These are phyloP conservation scores for Claviceps cyperi DNA, from an alignment of 2,329 filamentous ascomycete species.

Conservation along the genomic window DNA sequence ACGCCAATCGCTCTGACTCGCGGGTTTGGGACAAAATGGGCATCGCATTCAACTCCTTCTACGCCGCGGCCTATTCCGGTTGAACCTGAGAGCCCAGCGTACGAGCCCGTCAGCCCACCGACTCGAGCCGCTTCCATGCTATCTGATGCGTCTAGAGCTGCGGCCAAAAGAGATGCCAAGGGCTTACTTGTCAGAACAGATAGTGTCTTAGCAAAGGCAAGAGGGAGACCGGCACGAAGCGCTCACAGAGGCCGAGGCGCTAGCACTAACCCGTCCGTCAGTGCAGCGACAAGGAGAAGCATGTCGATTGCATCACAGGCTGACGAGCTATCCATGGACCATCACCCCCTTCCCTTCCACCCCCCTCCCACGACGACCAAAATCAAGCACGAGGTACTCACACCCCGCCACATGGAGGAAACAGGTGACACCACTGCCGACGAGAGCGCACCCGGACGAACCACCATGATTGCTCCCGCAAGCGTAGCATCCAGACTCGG, in stretches of 20 bases:
- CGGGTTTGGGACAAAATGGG: conserved; percentile 44
- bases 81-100: conserved; percentile 36
- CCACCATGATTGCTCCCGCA: conserved; percentile 22
- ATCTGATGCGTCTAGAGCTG: conserved; percentile 16
- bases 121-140: conserved; percentile 23
- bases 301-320: conserved; percentile 31
- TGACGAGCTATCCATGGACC: conserved; percentile 33
- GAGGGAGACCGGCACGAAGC: conserved; percentile 22
- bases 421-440: conserved; percentile 40
- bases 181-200: conserved; percentile 12
- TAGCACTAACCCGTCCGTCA: conserved; percentile 22
- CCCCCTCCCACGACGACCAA: conserved; percentile 23
- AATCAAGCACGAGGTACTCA: conserved; percentile 46
- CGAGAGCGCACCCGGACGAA: conserved; percentile 31
- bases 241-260: conserved; percentile 20
- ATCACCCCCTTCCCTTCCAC: conserved; percentile 3
- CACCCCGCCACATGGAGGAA: conserved; percentile 39
- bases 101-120: conserved; percentile 45
- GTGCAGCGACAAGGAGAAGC: conserved; percentile 24
- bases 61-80: conserved; percentile 31
- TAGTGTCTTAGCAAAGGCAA: conserved; percentile 15
- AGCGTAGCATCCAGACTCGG: conserved; percentile 23
- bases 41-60: conserved; percentile 38
- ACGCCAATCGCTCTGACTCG: conserved; percentile 16
- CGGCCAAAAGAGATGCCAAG: conserved; percentile 19